phyloP scores from a whole-genome alignment of 2,329 filamentous ascomycete species.

The Penicillium hesseltinei region DNA sequence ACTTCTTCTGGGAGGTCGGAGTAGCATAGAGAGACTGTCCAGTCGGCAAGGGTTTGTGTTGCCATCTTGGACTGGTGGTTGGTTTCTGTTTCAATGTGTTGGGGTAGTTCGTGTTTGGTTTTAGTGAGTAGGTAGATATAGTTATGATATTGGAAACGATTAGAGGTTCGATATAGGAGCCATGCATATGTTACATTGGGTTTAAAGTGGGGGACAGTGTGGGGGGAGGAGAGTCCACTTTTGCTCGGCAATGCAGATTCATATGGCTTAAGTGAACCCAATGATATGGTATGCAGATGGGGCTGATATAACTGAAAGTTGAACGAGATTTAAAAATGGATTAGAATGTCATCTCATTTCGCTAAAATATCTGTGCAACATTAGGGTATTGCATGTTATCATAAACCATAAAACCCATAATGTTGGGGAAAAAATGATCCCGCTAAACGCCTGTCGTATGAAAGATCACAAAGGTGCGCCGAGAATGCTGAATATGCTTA shows the following conservation, averaged over 20 bases:
- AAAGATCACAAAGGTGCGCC: neutral
- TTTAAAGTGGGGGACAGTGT: neutral
- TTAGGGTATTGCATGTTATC: neutral
- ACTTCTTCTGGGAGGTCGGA: constrained; percentile 44
- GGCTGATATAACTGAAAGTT: neutral
- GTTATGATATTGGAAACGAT: neutral
- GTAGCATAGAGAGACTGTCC: constrained; percentile 39
- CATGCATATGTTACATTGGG: neutral
- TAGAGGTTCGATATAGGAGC: constrained; percentile 1
- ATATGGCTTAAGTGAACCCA: neutral
- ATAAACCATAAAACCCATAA: constrained; percentile 2
- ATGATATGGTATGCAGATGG: neutral
- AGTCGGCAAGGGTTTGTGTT: constrained; percentile 37
- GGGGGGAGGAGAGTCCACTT: constrained; percentile 2
- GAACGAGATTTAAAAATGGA: neutral
- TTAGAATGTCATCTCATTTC: neutral
- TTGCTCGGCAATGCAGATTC: neutral
- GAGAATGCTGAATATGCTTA: constrained; percentile 4
- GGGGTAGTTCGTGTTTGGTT: neutral
- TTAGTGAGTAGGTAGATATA: no score
- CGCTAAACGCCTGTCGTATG: constrained; percentile 1
- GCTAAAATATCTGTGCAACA: neutral
- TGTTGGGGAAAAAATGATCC: neutral
- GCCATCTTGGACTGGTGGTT: constrained; percentile 9
- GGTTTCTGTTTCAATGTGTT: neutral